phyloP scores from a whole-genome alignment of 1,139 yeast genomes.

The Candida sp. region DNA sequence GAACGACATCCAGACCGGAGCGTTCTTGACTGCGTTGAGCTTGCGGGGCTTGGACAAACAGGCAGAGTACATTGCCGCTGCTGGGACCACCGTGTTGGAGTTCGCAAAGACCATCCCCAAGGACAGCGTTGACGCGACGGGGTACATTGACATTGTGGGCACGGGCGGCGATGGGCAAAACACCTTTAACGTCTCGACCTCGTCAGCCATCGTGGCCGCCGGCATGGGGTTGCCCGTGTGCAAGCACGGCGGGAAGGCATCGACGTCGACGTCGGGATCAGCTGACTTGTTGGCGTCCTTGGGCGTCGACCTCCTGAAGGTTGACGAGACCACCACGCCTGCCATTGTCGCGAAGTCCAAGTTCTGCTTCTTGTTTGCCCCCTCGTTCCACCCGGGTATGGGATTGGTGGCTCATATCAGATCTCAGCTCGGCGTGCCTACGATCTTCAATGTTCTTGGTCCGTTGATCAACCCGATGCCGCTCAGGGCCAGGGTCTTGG shows the following conservation, averaged over 20 bases:
- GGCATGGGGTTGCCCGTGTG: conserved; percentile 87
- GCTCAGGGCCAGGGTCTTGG: conserved; percentile 79
- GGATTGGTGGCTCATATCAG: conserved; percentile 80
- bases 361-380: conserved; percentile 88
- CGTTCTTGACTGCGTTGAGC: conserved; percentile 80
- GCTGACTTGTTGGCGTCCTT: conserved; percentile 82
- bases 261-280: conserved; percentile 91
- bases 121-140: conserved; percentile 46
- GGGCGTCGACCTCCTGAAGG: conserved; percentile 78
- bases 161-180: conserved; percentile 99
- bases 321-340: conserved; percentile 69
- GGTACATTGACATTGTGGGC: conserved; percentile 90
- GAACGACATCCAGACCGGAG: conserved; percentile 73
- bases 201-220: conserved; percentile 92
- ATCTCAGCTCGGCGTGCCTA: conserved; percentile 81
- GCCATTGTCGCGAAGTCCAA: conserved; percentile 55
- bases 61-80: conserved; percentile 83
- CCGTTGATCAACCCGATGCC: conserved; percentile 94
- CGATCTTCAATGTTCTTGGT: conserved; percentile 92
- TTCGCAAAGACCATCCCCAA: conserved; percentile 58
- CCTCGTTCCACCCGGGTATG: conserved; percentile 96
- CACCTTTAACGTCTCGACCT: conserved; percentile 95
- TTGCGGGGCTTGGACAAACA: conserved; percentile 80
- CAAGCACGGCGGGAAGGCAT: conserved; percentile 96
- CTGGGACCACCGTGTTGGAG: conserved; percentile 71